Percentiles rank a stretch among this genome's conserved stretches.
These are phyloP conservation scores for Cerrena zonata DNA, from an alignment of 1,284 basidiomycete genomes.

Conservation along the genomic window DNA sequence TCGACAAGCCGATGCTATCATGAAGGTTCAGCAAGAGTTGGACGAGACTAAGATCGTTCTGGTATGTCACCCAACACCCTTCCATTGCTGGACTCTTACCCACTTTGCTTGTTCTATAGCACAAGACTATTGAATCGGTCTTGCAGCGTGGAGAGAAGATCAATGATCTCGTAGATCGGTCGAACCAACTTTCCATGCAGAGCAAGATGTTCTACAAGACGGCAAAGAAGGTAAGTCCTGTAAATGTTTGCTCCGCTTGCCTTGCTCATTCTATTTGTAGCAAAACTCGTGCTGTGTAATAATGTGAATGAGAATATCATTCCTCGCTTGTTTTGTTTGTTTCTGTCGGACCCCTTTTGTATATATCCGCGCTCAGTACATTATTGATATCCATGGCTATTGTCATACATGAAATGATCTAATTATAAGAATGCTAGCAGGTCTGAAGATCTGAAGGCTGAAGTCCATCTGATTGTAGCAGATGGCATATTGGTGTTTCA, in stretches of 20 bases:
- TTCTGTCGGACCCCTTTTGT: no score
- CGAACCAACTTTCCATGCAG: conserved; percentile 83
- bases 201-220: conserved; percentile 89
- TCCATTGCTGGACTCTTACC: background rate
- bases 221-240: conserved; percentile 57
- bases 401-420: no score
- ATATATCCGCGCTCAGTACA: no score
- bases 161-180: conserved; percentile 93
- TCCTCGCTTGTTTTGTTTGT: no score
- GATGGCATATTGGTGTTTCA: no score
- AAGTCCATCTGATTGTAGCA: no score
- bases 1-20: conserved; percentile 94
- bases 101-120: conserved; percentile 41
- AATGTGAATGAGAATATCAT: conserved; percentile 27
- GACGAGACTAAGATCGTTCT: conserved; percentile 99
- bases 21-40: conserved; percentile 96
- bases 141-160: conserved; percentile 95
- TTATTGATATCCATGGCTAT: no score
- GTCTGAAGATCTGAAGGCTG: no score
- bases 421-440: no score
- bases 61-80: conserved; percentile 39
- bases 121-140: conserved; percentile 99
- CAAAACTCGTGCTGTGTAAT: conserved; percentile 67
- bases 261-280: conserved; percentile 26
- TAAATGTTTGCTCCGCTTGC: background rate